Percentiles rank a stretch among this genome's conserved stretches.
Evolutionary conservation across 179 eudicot genomes (phyloP).

Genomic region (Camellia oleifera): DNA sequence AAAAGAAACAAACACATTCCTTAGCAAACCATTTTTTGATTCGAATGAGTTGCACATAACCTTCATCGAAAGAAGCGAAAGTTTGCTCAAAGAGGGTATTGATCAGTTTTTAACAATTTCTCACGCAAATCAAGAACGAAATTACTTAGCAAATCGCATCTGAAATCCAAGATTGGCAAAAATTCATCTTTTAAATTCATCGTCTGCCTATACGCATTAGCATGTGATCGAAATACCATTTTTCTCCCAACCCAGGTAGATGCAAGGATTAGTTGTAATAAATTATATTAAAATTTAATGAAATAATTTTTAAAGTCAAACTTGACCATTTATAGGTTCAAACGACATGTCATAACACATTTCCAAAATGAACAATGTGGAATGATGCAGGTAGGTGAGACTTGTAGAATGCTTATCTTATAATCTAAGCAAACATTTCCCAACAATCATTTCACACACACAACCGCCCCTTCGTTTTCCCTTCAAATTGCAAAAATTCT

Average conservation of each 20-base stretch:
- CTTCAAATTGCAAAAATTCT: not conserved
- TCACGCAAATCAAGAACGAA: not conserved
- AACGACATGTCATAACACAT: not conserved
- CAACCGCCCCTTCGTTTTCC: not conserved
- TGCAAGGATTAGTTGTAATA: not conserved
- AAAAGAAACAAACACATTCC: not conserved
- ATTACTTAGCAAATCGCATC: not conserved
- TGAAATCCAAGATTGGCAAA: not conserved
- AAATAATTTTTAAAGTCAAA: not conserved
- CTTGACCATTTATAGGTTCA: not conserved
- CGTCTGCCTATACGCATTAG: no score
- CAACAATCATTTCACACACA: conserved; percentile 6
- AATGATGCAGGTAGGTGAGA: not conserved
- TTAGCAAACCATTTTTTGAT: not conserved
- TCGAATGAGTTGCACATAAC: no score
- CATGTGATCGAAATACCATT: no score
- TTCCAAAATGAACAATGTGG: not conserved
- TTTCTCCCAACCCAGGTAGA: no score
- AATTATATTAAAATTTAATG: not conserved
- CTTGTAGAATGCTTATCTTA: conserved; percentile 4
- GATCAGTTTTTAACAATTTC: not conserved
- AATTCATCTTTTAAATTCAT: no score
- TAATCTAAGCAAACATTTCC: conserved; percentile 7
- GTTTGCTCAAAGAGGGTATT: not conserved
- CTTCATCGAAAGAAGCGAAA: no score